Base-by-base conservation (phyloP, 257 asterid species). In the Solanum chilense region DNA sequence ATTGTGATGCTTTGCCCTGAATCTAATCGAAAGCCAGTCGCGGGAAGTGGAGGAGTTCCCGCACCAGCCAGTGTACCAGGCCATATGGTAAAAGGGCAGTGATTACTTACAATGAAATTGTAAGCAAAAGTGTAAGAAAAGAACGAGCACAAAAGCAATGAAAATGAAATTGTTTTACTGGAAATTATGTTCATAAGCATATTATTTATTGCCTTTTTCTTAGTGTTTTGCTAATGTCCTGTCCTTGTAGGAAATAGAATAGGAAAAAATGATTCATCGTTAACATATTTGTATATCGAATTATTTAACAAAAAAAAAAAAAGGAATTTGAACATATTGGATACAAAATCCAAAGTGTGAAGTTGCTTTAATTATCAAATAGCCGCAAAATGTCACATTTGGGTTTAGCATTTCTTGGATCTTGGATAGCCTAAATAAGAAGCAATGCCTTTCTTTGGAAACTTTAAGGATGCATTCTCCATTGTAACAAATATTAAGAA, bases 51-150 rank as follows among this genome's bases (percentile, higher is more conserved):
- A 7, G 98, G 93, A 6, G 97, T 90, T 14, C 97, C 96, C 4
- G 96, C 86, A 64, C 98, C 98, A 25, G 98, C 92, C 45, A 96
- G 88, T 11, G 95, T 94, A 33, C 93, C 98, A 6, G 99, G 98
- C 99, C 99, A 96, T 91, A 94, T 94, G 0, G 95, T 92, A 87
- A 80, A 90, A 14, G 97, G 96, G 81, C 98, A 94, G 91, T 91
- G 90, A 91, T 96, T 94, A 11, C 89, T 76, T 20, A 96, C 78
- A 42, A 93, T 90, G 18, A 96, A 96, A 16, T 90, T 92, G 92
- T 85, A 85, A 21, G 95, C 89, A 23, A 82, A 85, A 29, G 94
- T 88, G 90, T 76, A 37, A 31, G 92, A 74, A 12, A 89, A 87
- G 18, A 88, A 77, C 13, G 89, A 39, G n/a, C 89, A 73, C 85